phyloP scores from a whole-genome alignment of 2,329 filamentous ascomycete species.

The Fusarium stilboides region DNA sequence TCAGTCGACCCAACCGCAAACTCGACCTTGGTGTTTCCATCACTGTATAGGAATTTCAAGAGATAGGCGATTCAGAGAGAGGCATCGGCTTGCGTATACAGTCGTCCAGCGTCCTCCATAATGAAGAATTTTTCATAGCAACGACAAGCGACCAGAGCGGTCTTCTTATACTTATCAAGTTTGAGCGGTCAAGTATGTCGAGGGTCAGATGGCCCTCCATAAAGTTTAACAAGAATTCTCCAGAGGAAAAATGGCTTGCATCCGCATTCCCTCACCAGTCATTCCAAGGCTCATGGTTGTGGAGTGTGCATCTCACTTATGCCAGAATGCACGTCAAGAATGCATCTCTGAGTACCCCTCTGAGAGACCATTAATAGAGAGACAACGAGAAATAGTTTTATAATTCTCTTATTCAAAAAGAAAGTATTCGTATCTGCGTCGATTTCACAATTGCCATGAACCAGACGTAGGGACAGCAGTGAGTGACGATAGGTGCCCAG shows the following conservation, averaged over 20 bases:
- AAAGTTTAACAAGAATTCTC: constrained; percentile 43
- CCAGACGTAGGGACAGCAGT: not conserved
- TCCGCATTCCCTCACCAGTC: constrained; percentile 41
- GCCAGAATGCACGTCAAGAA: constrained; percentile 35
- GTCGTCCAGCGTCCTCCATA: not conserved
- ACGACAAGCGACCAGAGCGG: not conserved
- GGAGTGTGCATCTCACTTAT: constrained; percentile 40
- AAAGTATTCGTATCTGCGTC: not conserved
- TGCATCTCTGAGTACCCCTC: constrained; percentile 34
- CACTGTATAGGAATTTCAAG: not conserved
- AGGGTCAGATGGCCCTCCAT: constrained; percentile 37
- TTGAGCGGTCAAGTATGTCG: not conserved
- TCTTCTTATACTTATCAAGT: constrained; percentile 35
- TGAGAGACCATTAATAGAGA: not conserved
- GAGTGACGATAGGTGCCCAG: constrained; percentile 2
- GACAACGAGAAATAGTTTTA: not conserved
- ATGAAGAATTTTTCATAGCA: no score
- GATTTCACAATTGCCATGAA: not conserved
- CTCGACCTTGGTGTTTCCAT: not conserved
- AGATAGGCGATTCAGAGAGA: not conserved
- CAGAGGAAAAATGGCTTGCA: constrained; percentile 41
- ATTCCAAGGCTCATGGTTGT: constrained; percentile 40
- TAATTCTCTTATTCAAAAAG: not conserved
- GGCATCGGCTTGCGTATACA: not conserved
- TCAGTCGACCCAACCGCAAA: not conserved